Evolutionary conservation across 2,329 filamentous ascomycete species (phyloP).

Genomic region (Trichoderma sp.): DNA sequence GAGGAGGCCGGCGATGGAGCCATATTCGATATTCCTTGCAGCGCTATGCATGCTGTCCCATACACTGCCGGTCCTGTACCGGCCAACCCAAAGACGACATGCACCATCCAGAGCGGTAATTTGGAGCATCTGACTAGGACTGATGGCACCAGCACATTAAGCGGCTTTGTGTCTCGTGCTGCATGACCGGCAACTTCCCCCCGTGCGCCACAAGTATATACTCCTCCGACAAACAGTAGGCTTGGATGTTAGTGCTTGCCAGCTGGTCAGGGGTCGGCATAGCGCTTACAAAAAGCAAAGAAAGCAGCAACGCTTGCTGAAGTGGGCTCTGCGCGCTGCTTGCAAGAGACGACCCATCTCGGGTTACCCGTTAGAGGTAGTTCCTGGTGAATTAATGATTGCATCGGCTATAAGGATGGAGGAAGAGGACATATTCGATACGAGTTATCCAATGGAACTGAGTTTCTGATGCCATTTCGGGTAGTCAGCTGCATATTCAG

Average conservation of each 20-base stretch:
- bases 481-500: background rate
- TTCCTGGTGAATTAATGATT: background rate
- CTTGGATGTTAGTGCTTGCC: background rate
- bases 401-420: background rate
- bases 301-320: background rate
- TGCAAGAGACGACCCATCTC: background rate
- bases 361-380: background rate
- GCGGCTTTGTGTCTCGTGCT: slow-evolving; percentile 4
- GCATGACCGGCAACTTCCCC: background rate
- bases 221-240: background rate
- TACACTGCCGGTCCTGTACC: background rate
- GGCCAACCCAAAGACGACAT: background rate
- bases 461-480: background rate
- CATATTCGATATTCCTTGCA: slow-evolving; percentile 10
- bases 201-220: background rate
- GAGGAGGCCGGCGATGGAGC: slow-evolving; percentile 3
- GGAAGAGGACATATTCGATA: background rate
- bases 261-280: slow-evolving; percentile 13
- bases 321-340: background rate
- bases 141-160: background rate
- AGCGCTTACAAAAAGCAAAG: slow-evolving; percentile 15
- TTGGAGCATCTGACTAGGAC: background rate
- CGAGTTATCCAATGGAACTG: background rate
- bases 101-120: background rate
- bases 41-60: background rate